Conservation (phyloP, 352 stramenopile genomes). For the Globisporangium barbulae region DNA sequence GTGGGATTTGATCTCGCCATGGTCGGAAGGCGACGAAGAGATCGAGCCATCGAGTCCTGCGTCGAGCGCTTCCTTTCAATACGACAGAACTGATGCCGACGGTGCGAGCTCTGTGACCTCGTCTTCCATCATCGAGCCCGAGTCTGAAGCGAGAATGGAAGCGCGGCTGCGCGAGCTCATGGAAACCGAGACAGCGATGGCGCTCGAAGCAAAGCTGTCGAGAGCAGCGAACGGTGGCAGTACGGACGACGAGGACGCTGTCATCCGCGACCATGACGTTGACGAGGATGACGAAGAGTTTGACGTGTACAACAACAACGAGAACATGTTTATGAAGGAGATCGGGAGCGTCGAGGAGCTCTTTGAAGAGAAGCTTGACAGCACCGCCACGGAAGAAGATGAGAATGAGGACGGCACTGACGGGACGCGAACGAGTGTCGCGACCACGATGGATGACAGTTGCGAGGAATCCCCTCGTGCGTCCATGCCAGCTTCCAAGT, state of each 20-base stretch:
- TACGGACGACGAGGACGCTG: background rate
- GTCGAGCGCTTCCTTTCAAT: background rate
- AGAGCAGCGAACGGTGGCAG: background rate
- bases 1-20: conserved; percentile 57
- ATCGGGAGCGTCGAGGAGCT: background rate
- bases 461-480: conserved; percentile 13
- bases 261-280: background rate
- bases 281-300: conserved; percentile 22
- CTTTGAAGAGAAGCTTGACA: conserved; percentile 13
- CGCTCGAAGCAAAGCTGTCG: background rate
- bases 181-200: background rate
- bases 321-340: background rate
- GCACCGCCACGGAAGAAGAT: background rate
- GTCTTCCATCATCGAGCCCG: background rate
- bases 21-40: conserved; percentile 23
- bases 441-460: conserved; percentile 15
- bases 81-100: background rate
- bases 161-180: conserved; percentile 14
- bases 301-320: conserved; percentile 13
- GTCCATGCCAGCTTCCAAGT: background rate
- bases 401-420: conserved; percentile 9
- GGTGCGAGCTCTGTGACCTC: background rate
- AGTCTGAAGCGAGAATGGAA: conserved; percentile 12
- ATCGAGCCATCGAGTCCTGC: background rate
- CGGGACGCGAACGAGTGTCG: conserved; percentile 14